Evolutionary conservation across 1,284 basidiomycete genomes (phyloP).

Genomic region (Puccinia hordei): DNA sequence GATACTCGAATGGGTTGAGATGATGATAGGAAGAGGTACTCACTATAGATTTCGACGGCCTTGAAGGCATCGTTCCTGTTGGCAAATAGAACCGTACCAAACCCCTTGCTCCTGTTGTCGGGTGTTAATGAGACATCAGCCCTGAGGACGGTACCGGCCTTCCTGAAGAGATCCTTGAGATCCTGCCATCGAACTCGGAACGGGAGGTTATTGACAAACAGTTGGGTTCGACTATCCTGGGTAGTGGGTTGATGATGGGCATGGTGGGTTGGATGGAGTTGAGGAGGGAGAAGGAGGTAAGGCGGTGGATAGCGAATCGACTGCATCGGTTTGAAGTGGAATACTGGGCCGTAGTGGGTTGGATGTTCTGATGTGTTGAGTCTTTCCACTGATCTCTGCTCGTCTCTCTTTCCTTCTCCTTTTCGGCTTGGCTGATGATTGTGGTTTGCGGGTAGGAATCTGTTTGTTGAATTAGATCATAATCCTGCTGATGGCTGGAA

Average conservation of each 20-base stretch:
- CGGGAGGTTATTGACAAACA: constrained; percentile 67
- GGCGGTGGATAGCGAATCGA: constrained; percentile 6
- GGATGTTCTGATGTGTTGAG: not conserved
- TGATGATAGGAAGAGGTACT: not conserved
- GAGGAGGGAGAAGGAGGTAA: not conserved
- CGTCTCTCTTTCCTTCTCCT: not conserved
- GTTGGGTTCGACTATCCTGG: constrained; percentile 39
- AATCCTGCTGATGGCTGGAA: not conserved
- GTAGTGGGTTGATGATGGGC: not conserved
- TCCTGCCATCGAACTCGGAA: constrained; percentile 96
- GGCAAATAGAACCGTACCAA: constrained; percentile 82
- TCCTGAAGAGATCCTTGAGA: constrained; percentile 93
- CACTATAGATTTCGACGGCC: constrained; percentile 66
- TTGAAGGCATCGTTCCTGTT: constrained; percentile 80
- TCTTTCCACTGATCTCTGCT: too few relatives aligned
- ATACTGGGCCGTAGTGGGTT: not conserved
- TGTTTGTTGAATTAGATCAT: constrained; percentile 3
- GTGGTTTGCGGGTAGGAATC: too few relatives aligned
- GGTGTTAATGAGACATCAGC: constrained; percentile 84
- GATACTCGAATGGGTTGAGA: not conserved
- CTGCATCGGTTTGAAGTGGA: constrained; percentile 1
- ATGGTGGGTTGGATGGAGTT: not conserved
- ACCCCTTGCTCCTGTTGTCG: constrained; percentile 81
- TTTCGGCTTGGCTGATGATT: too few relatives aligned
- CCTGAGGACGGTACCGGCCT: constrained; percentile 88